Evolutionary conservation across 2,329 filamentous ascomycete species (phyloP).

Genomic region (Dactylellina drechsleri): DNA sequence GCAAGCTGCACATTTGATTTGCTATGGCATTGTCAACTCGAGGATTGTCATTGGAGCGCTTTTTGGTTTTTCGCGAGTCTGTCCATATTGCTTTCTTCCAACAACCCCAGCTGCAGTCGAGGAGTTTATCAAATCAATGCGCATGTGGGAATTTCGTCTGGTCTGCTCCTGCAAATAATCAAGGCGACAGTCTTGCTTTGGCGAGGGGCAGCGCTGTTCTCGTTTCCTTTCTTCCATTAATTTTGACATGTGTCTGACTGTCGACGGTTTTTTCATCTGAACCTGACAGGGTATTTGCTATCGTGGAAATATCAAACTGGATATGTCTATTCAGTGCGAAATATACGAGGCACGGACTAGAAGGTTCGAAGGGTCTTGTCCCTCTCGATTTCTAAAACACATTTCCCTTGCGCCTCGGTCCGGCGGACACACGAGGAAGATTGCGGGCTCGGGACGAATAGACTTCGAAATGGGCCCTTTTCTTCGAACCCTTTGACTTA

Average conservation of each 20-base stretch:
- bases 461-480: neutral
- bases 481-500: neutral
- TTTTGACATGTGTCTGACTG: constrained; percentile 41
- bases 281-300: constrained; percentile 16
- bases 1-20: constrained; percentile 54
- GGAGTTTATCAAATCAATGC: constrained; percentile 27
- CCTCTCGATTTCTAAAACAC: constrained; percentile 37
- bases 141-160: constrained; percentile 39
- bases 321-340: constrained; percentile 12
- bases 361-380: constrained; percentile 41
- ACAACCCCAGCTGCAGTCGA: constrained; percentile 6
- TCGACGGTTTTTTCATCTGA: constrained; percentile 6
- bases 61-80: neutral
- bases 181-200: constrained; percentile 37
- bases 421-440: constrained; percentile 43
- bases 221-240: neutral
- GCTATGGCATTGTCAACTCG: constrained; percentile 37
- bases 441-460: constrained; percentile 4
- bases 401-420: constrained; percentile 50
- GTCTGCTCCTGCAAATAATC: constrained; percentile 42
- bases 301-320: constrained; percentile 1
- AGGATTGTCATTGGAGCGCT: constrained; percentile 48
- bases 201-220: constrained; percentile 8
- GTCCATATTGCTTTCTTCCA: neutral
- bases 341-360: constrained; percentile 33